Evolutionary conservation across 495 filamentous ascomycete species (phyloP), one percentile per base, ranked within the genome.

Genomic region (Aeminium ludgeri): DNA sequence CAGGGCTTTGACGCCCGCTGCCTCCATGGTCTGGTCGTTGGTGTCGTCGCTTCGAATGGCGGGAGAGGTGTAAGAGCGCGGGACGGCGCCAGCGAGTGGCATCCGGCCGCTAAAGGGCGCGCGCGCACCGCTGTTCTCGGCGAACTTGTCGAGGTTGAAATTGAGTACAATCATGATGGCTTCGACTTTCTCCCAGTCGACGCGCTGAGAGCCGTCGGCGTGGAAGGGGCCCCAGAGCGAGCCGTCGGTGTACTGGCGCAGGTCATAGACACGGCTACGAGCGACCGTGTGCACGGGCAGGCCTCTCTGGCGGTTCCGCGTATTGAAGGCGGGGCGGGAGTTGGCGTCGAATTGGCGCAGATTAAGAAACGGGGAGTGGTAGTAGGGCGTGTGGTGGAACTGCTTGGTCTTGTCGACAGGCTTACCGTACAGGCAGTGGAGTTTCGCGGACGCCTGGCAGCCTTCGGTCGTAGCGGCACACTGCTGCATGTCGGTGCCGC

Each of bases 161-260:
- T 64, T 64, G 11, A 79, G 50, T 20, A 77, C 66, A 0, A 80
- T 53, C 66, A 77, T 63, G 23, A 78, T 64, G 0, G 74, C 71
- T 47, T 82, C 76, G 16, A 78, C 54, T 59, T 73, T 78, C 53
- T 82, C 76, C 77, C 76, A 82, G 48, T 82, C 75, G 2, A 77
- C 71, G 8, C 51, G 53, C 20, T 60, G 55, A 6, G 51, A 56
- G 1, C 65, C 65, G 50, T 76, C 72, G 30, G 62, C 55, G 33
- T 59, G 44, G 53, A 76, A 82, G 0, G 77, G 76, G 0, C 76
- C 77, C 75, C 76, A 80, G 12, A 62, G 43, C 0, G 59, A 72
- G 4, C 50, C 47, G 3, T 60, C 51, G 0, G 66, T 73, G 55
- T 78, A 76, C 49, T 75, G 63, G 2, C 77, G 59, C 8, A 82